phyloP scores from a whole-genome alignment of 257 asterid species.

The Handroanthus guayacan region DNA sequence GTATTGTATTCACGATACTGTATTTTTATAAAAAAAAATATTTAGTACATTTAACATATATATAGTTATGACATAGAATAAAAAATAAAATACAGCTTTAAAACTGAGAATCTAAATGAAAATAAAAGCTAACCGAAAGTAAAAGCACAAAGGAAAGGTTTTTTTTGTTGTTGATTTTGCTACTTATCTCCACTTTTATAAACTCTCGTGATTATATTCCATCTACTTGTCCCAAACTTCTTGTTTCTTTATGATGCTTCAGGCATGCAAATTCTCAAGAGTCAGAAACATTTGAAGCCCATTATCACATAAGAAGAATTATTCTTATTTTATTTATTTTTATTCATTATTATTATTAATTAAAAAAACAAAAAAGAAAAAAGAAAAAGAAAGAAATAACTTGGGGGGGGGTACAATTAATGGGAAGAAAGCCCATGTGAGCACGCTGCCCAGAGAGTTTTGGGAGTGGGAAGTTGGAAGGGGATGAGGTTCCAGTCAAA shows the following conservation, averaged over 20 bases:
- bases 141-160: background rate
- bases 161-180: background rate
- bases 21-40: too few species aligned
- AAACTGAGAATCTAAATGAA: too few species aligned
- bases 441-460: slow-evolving; percentile 53
- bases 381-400: background rate
- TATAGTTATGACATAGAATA: too few species aligned
- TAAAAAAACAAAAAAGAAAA: too few species aligned
- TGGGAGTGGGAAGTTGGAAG: slow-evolving; percentile 42
- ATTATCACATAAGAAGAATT: background rate
- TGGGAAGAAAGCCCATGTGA: slow-evolving; percentile 51
- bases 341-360: too few species aligned
- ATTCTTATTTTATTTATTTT: too few species aligned
- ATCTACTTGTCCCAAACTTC: slow-evolving; percentile 37
- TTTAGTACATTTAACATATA: too few species aligned
- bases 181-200: background rate
- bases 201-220: slow-evolving; percentile 22
- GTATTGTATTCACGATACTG: too few species aligned
- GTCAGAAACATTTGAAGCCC: slow-evolving; percentile 15
- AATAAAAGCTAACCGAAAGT: background rate
- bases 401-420: slow-evolving; percentile 37
- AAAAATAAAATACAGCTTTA: too few species aligned
- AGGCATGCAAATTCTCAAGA: slow-evolving; percentile 5
- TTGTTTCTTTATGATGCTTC: slow-evolving; percentile 24
- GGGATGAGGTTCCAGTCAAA: slow-evolving; percentile 53